A percentile compares a stretch with the other conserved stretches of the same genome.
These are phyloP conservation scores for Coelastrella sp. DNA, from an alignment of 139 green algal species.

Conservation along the genomic window DNA sequence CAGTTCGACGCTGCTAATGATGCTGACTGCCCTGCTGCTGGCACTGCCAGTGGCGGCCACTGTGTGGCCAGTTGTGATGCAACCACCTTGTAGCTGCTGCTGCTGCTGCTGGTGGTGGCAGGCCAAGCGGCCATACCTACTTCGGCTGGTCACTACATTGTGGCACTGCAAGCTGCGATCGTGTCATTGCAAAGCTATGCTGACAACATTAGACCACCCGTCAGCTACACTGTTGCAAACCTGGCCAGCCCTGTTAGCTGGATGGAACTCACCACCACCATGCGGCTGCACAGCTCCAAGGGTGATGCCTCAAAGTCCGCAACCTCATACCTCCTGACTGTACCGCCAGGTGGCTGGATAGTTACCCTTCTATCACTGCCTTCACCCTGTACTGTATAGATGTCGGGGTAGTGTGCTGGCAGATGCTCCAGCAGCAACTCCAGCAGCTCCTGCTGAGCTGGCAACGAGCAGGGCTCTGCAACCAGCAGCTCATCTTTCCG, in stretches of 20 bases:
- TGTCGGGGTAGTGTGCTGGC: slow-evolving; percentile 14
- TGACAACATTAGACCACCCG: neutral
- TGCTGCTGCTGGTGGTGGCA: neutral
- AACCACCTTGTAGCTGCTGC: neutral
- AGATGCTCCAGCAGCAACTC: slow-evolving; percentile 2
- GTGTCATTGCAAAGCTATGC: neutral
- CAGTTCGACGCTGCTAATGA: neutral
- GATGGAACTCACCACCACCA: neutral
- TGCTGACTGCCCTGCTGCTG: neutral
- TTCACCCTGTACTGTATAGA: slow-evolving; percentile 7
- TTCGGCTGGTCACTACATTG: neutral
- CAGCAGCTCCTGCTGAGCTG: neutral
- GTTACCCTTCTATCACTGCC: neutral
- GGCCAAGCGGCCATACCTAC: neutral
- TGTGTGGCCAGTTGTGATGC: neutral
- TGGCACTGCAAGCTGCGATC: neutral
- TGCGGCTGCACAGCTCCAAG: neutral
- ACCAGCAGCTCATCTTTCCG: neutral
- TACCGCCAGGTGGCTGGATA: neutral
- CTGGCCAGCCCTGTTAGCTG: neutral
- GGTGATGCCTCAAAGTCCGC: neutral
- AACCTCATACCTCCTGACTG: neutral
- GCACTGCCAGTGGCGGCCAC: neutral
- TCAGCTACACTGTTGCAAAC: neutral
- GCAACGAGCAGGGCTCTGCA: neutral